Conservation (phyloP, 1,284 basidiomycete species). For the Takashimella koratensis region DNA sequence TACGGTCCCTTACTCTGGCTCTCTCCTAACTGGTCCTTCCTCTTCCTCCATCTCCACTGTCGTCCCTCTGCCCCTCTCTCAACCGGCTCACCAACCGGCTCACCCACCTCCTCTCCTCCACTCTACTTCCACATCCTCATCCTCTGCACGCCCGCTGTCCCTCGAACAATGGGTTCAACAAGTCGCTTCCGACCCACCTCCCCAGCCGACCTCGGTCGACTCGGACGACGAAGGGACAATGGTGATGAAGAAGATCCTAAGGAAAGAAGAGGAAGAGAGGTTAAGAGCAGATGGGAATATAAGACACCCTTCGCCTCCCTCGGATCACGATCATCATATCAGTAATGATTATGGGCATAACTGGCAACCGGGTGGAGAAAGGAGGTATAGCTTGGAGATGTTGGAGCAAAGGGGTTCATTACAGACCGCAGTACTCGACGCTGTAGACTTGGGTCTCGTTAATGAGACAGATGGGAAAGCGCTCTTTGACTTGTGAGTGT, state of each 20-base stretch:
- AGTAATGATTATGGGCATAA: not conserved
- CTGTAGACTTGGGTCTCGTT: constrained; percentile 12
- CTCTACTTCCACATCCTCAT: too few relatives aligned
- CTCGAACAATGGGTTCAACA: not conserved
- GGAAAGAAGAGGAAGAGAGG: not conserved
- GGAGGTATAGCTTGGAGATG: not conserved
- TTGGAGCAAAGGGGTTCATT: not conserved
- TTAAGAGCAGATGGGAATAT: not conserved
- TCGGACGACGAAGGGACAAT: not conserved
- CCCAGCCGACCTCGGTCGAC: not conserved
- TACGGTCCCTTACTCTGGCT: too few relatives aligned
- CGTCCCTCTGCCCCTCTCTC: too few relatives aligned
- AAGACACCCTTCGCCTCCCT: not conserved
- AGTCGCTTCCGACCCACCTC: not conserved
- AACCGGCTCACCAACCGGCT: too few relatives aligned
- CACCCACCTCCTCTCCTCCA: too few relatives aligned
- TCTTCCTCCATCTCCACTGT: too few relatives aligned
- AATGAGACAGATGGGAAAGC: constrained; percentile 9
- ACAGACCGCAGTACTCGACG: constrained; percentile 4
- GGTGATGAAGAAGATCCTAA: not conserved
- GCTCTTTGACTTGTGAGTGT: constrained; percentile 15
- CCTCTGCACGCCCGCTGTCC: too few relatives aligned
- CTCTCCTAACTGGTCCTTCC: too few relatives aligned
- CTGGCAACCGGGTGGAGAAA: not conserved
- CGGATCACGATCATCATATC: not conserved